Percentiles rank a stretch among this genome's conserved stretches.
phyloP scores from a whole-genome alignment of 306 rosid genomes.

The Parietaria judaica region DNA sequence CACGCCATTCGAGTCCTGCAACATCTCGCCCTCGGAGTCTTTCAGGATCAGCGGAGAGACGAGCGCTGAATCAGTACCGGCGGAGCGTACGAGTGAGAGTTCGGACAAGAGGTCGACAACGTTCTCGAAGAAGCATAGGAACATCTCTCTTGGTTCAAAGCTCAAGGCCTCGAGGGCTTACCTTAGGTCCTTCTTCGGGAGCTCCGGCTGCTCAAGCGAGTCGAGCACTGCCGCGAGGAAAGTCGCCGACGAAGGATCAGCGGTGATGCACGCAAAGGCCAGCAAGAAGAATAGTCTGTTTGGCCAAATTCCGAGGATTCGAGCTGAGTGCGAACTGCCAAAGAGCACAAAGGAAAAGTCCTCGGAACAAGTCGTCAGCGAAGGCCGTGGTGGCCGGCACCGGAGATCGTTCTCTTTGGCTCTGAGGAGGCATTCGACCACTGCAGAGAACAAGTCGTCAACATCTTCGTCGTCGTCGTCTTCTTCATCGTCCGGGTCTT shows the following conservation, averaged over 20 bases:
- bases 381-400: constrained; percentile 32
- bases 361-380: background rate
- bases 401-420: constrained; percentile 80
- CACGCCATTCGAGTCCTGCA: constrained; percentile 90
- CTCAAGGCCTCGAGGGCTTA: constrained; percentile 84
- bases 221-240: constrained; percentile 51
- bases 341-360: constrained; percentile 18
- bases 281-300: constrained; percentile 38
- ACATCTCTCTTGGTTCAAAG: constrained; percentile 62
- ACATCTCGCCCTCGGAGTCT: constrained; percentile 68
- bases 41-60: constrained; percentile 59
- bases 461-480: constrained; percentile 16
- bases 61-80: constrained; percentile 44
- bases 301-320: constrained; percentile 48
- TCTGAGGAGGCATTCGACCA: constrained; percentile 42
- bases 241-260: constrained; percentile 62
- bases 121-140: constrained; percentile 73
- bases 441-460: constrained; percentile 27
- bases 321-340: constrained; percentile 34
- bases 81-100: background rate
- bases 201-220: constrained; percentile 74
- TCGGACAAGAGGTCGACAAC: constrained; percentile 33
- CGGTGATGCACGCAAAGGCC: constrained; percentile 33
- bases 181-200: constrained; percentile 70
- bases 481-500: constrained; percentile 21